Evolutionary conservation across 371 early-diverging fungal genomes (phyloP), one percentile per base, ranked within the genome.

Genomic region (Mortierella sp.): DNA sequence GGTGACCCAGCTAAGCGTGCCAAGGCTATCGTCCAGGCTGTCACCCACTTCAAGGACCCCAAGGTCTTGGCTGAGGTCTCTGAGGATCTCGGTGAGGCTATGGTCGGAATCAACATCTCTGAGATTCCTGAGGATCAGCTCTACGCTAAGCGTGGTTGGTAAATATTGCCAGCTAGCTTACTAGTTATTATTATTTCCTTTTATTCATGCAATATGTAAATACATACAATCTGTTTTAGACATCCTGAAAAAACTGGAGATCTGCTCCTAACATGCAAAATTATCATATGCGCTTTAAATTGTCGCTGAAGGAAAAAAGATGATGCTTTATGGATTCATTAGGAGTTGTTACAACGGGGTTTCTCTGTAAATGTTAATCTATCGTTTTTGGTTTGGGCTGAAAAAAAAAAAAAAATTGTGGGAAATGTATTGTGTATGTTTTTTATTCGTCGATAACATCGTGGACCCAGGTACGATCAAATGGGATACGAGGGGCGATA

Each of bases 1-100:
- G 97, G 96, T 47, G 94, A 98, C 84, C 97, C 98, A 2, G 96
- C 92, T 71, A 96, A 96, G 91, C 95, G 99, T 68, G 99, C 99
- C 43, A 87, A 89, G 51, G 99, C 98, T 64, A 97, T 98, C 76
- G 97, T 80, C 61, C 93, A 96, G 89, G 97, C 99, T 68, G 97
- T 97, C 45, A 97, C 98, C 43, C 95, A 97, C 91, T 98, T 82
- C 87, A 93, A 92, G 57, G 95, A 97, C 83, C 86, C 97, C 71
- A 89, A 89, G 83, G 91, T 95, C 31, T 86, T 98, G 42, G 97
- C 97, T 68, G 89, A 92, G 56, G 95, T 97, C 63, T 95, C 95
- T 51, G 96, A 96, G 86, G 89, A 96, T 74, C 90, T 97, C 28
- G 98, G 98, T 75, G 97, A 96, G 85, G 95, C 97, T 51, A 98